Base-by-base conservation (phyloP, 805 yeast genomes). In the Kodamaea sagamina region DNA sequence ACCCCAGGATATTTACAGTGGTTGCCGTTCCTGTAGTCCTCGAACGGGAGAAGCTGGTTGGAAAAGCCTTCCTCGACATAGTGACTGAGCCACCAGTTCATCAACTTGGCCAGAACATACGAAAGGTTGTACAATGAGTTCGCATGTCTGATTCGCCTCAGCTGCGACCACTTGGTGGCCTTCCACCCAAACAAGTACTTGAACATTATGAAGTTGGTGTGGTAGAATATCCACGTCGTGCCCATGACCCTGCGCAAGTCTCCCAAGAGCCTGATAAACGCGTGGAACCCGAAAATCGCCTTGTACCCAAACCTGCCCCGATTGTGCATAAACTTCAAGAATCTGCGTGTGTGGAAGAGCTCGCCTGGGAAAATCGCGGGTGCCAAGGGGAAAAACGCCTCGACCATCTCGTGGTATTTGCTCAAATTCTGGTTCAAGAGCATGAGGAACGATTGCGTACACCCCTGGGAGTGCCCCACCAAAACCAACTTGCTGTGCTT, bases 281-380 rank as follows among this genome's bases (percentile, higher is more conserved):
- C 77, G 49, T 81, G 81, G 28, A 76, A 69, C 0, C 99, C 99
- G 63, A 89, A 87, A 28, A 84, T 68, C 35, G 71, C 53, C 18
- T 77, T 72, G 53, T 61, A 80, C 5, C 64, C 48, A 5, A 63
- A 49, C 13, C 71, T 63, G 0, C 81, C 74, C 43, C 82, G 65
- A 35, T 55, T 56, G n/a, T 81, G 76, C 63, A 86, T 79, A 49
- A 84, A 78, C 50, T 70, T 72, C 18, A 86, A 79, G 58, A 86
- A 86, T 2, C 63, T 32, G 39, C 83, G 77, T 18, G 77, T 78
- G 51, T 85, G 78, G 21, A 92, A 68, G 35, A 89, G 63, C 1
- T 80, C 71, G 0, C 98, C 98, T 0, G 95, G 95, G 58, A 79
- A 93, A 2, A 89, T 82, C 0, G 98, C 98, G 0, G 99, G 98